Evolutionary conservation across 129 eudicot genomes (phyloP).

Genomic region (Daucus carota): DH1_v3.0 NC_030389.2:4288501-4289000

Average conservation of each 20-base stretch:
- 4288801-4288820: not conserved
- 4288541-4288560: not conserved
- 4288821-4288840: not conserved
- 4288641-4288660: not conserved
- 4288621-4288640: not conserved
- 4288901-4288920: not conserved
- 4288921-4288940: not conserved
- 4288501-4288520: not conserved
- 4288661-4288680: not conserved
- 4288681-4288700: not conserved
- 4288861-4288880: not conserved
- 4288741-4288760: not conserved
- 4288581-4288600: not conserved
- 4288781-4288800: not conserved
- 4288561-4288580: not conserved
- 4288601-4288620: not conserved
- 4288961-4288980: not conserved
- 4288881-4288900: not conserved
- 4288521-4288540: not conserved
- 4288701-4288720: no score
- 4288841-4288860: not conserved
- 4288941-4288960: not conserved
- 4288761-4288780: not conserved
- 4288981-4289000: not conserved
- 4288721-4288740: not conserved